A percentile compares a stretch with the other conserved stretches of the same genome.
Evolutionary conservation across 768 basidiomycete species (phyloP).

Genomic region (Russula abietina): DNA sequence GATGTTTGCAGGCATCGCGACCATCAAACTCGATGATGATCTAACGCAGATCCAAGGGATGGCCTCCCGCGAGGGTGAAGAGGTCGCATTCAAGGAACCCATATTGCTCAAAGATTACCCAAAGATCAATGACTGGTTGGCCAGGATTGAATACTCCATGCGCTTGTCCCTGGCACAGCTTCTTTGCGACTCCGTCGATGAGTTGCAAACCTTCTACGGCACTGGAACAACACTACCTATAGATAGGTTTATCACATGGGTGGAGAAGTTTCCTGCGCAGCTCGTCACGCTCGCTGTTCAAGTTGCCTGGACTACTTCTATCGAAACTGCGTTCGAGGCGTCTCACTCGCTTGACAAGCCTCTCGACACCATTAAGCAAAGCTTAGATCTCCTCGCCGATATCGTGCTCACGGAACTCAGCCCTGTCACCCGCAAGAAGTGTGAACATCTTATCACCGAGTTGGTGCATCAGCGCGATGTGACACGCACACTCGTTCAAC

Average conservation of each 20-base stretch:
- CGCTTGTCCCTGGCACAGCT: conserved; percentile 78
- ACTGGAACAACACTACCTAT: conserved; percentile 51
- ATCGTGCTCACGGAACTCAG: conserved; percentile 87
- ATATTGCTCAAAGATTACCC: conserved; percentile 89
- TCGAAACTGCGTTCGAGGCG: conserved; percentile 63
- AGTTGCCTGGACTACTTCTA: conserved; percentile 86
- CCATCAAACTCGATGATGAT: conserved; percentile 82
- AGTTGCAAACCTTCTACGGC: conserved; percentile 77
- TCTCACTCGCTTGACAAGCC: conserved; percentile 53
- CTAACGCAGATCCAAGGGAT: conserved; percentile 85
- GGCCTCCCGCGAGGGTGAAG: conserved; percentile 94
- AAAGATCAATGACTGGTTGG: conserved; percentile 98
- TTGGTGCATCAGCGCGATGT: conserved; percentile 98
- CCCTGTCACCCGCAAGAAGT: conserved; percentile 91
- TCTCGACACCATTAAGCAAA: conserved; percentile 69
- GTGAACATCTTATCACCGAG: conserved; percentile 98
- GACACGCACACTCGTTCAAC: conserved; percentile 67
- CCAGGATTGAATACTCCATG: conserved; percentile 90
- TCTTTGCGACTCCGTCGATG: conserved; percentile 71
- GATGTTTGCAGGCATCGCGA: conserved; percentile 98
- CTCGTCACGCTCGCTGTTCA: conserved; percentile 94
- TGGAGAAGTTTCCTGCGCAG: conserved; percentile 93
- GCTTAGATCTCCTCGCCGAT: conserved; percentile 92
- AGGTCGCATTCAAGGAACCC: conserved; percentile 76
- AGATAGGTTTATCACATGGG: conserved; percentile 78